Base-by-base conservation (phyloP, 2,329 filamentous ascomycete species). In the Penicillium digitatum region DNA sequence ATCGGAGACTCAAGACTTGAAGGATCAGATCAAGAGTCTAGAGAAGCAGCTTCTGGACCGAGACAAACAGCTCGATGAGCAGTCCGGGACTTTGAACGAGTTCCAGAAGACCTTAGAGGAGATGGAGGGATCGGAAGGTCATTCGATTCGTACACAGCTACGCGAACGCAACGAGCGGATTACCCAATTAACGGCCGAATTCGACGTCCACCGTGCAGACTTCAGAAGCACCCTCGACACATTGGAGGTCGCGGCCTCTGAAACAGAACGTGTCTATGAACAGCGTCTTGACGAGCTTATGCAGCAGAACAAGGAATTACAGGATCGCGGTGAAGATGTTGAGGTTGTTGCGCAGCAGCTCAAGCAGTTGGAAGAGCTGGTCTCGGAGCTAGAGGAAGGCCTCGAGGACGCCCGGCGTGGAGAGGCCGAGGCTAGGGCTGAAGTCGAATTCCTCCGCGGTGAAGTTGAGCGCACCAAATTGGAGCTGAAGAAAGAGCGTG, bases 81-180 rank as follows among this genome's bases (percentile, higher is more conserved):
- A 99, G 72, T 86, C 90, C 2, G 78, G 84, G 5, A 89, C 87
- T 18, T 76, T 99, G 49, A 81, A 86, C 14, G 94, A 99, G 63
- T 96, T 99, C 87, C 93, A 99, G 69, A 83, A 81, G 56, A 93
- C 87, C 59, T 77, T 96, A 44, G 85, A 85, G n/a, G 92, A 96
- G 69, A 79, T 96, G 18, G 87, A 90, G 59, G 88, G 88, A 54
- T 87, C 86, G 62, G 92, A 96, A 69, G 81, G 86, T 2, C 72
- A 82, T 5, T 88, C 95, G 69, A 79, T 99, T 54, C 86, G 92
- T 51, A 83, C 87, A n/a, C 76, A 95, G 64, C 76, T 99, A 51
- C 83, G 90, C 24, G 94, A 99, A 75, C 96, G 95, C 81, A 96
- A 96, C 66, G 94, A 99, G 55, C 96, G 92, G 78, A 96, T 99